A percentile compares a stretch with the other conserved stretches of the same genome.
phyloP scores from a whole-genome alignment of 129 eudicot genomes.

The Solidago caesia region DNA sequence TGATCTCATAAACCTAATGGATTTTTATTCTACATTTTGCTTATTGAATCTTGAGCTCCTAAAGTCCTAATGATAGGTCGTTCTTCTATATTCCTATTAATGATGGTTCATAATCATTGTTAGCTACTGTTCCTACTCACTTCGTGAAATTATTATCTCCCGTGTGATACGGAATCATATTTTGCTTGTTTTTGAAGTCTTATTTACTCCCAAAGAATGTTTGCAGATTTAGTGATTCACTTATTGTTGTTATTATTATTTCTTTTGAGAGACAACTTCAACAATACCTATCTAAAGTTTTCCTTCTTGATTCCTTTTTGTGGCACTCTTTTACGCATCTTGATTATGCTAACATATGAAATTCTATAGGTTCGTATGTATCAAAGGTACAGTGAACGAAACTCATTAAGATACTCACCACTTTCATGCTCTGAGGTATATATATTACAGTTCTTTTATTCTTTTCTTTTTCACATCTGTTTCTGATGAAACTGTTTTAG shows the following conservation, averaged over 20 bases:
- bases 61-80: background rate
- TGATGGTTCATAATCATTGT: background rate
- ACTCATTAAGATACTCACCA: conserved; percentile 64
- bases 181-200: background rate
- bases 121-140: background rate
- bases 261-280: background rate
- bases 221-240: conserved; percentile 3
- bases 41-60: background rate
- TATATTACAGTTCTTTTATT: background rate
- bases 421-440: conserved; percentile 90
- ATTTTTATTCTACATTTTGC: background rate
- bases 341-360: conserved; percentile 21
- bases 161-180: background rate
- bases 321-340: conserved; percentile 11
- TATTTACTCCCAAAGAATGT: background rate
- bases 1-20: background rate
- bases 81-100: background rate
- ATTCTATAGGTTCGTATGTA: conserved; percentile 87
- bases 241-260: background rate
- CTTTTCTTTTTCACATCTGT: background rate
- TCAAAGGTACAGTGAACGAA: conserved; percentile 80
- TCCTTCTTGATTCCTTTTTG: background rate
- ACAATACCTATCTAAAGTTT: background rate
- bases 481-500: conserved; percentile 24
- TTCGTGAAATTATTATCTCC: background rate